Conservation (phyloP, 345 rosid genomes). For the Sonneratia alba region DNA sequence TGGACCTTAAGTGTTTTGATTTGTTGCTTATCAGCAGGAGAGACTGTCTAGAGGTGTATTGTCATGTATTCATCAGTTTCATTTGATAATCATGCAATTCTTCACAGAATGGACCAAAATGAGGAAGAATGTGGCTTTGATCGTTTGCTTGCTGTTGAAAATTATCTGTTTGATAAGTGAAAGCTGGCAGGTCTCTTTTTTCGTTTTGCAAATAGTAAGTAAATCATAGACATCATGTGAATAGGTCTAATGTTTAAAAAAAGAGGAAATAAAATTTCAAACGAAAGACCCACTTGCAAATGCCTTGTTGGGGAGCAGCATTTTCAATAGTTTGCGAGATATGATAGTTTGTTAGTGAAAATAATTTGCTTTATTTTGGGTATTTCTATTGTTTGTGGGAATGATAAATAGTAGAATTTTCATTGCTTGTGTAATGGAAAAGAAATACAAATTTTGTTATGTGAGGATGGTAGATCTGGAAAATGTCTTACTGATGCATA, state of each 20-base stretch:
- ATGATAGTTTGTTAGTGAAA: not conserved
- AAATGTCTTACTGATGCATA: not conserved
- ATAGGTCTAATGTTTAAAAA: not conserved
- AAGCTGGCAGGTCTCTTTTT: not conserved
- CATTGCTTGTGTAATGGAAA: not conserved
- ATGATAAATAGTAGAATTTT: too few relatives aligned
- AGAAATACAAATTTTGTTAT: not conserved
- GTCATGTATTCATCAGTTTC: not conserved
- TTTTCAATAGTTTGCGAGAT: not conserved
- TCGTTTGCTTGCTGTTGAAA: not conserved
- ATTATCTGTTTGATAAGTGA: not conserved
- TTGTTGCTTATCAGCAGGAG: not conserved
- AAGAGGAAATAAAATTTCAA: not conserved
- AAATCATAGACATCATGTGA: not conserved
- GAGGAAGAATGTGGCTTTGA: not conserved
- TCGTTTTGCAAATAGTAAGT: not conserved
- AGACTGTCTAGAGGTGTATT: not conserved
- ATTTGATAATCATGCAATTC: not conserved
- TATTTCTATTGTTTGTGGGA: too few relatives aligned
- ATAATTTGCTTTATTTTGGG: not conserved
- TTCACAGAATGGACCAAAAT: not conserved
- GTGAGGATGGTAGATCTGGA: not conserved
- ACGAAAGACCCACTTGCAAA: not conserved
- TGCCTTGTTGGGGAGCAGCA: not conserved
- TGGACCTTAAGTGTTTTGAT: not conserved